phyloP scores from a whole-genome alignment of 805 yeast species.

The Tetrapisispora pingtungensis region DNA sequence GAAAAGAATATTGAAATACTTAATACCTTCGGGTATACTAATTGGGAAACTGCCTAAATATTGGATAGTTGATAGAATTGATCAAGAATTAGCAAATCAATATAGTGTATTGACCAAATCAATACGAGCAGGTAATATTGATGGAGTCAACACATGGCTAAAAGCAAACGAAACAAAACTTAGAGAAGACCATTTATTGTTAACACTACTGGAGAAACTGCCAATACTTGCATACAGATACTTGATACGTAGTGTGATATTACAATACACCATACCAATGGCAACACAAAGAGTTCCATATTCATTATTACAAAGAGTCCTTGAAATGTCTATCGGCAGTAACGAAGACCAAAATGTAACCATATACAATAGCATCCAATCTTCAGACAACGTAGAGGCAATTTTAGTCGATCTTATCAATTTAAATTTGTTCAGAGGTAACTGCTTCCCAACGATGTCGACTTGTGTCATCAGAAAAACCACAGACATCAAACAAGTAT shows the following conservation, averaged over 20 bases:
- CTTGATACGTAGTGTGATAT: conserved; percentile 16
- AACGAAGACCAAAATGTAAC: background rate
- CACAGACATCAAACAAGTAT: conserved; percentile 14
- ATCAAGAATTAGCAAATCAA: conserved; percentile 21
- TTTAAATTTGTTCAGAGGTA: conserved; percentile 24
- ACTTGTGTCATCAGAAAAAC: conserved; percentile 26
- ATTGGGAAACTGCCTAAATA: conserved; percentile 44
- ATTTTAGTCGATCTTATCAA: conserved; percentile 24
- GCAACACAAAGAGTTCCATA: conserved; percentile 23
- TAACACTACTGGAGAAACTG: conserved; percentile 34
- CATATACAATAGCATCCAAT: conserved; percentile 20
- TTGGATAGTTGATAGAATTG: conserved; percentile 17
- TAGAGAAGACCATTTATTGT: conserved; percentile 25
- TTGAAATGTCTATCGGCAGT: conserved; percentile 14
- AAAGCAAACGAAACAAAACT: conserved; percentile 27
- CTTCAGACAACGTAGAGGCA: conserved; percentile 19
- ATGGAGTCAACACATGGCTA: conserved; percentile 26
- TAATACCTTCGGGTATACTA: conserved; percentile 44
- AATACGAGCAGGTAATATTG: conserved; percentile 37
- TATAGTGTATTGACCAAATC: conserved; percentile 33
- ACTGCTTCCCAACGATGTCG: conserved; percentile 25
- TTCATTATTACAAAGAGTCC: conserved; percentile 11
- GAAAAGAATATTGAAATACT: conserved; percentile 35
- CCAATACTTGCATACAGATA: conserved; percentile 36
- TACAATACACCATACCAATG: conserved; percentile 11